phyloP scores from a whole-genome alignment of 768 basidiomycete species.

The Boletus speciosus region DNA sequence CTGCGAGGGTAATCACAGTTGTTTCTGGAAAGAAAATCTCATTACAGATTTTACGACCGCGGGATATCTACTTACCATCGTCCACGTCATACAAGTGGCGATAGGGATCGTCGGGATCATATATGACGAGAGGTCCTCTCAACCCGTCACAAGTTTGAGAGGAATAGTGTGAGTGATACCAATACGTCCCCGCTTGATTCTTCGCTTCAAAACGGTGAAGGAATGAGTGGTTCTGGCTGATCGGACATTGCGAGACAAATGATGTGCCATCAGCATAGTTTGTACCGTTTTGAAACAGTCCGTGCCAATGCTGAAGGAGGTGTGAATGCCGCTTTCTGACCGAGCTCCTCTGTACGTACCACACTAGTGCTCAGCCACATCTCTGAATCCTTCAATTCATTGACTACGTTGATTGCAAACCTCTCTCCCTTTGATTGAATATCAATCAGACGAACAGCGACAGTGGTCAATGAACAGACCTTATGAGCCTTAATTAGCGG shows the following conservation, averaged over 20 bases:
- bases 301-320: constrained; percentile 51
- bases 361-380: constrained; percentile 54
- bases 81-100: constrained; percentile 41
- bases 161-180: constrained; percentile 38
- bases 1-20: constrained; percentile 25
- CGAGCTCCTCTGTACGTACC: constrained; percentile 8
- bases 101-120: constrained; percentile 41
- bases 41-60: neutral
- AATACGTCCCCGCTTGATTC: constrained; percentile 28
- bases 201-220: constrained; percentile 16
- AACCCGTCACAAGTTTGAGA: constrained; percentile 41
- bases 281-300: constrained; percentile 43
- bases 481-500: constrained; percentile 42
- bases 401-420: constrained; percentile 44
- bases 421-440: constrained; percentile 34
- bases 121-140: constrained; percentile 39
- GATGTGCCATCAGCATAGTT: constrained; percentile 45
- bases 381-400: constrained; percentile 40
- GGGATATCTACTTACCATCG: constrained; percentile 30
- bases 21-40: constrained; percentile 12
- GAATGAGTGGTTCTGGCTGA: constrained; percentile 24
- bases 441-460: neutral
- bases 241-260: constrained; percentile 36
- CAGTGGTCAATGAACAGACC: neutral
- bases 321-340: neutral